Evolutionary conservation across 192 early-diverging fungal species (phyloP).

Genomic region (Coemansia sp.): DNA sequence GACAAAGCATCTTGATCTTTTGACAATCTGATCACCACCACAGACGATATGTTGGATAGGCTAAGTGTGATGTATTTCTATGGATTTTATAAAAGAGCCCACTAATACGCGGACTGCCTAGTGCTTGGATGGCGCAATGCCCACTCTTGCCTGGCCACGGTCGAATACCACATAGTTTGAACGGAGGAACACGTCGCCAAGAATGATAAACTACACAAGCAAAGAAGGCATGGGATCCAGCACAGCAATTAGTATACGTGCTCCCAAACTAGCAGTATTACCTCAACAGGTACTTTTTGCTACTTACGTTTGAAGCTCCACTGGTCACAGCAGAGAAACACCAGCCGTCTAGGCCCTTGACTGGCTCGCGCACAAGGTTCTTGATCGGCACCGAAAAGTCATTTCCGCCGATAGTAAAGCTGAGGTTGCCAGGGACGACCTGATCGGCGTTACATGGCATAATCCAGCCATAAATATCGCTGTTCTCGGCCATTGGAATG

Average conservation of each 20-base stretch:
- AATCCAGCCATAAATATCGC: constrained; percentile 53
- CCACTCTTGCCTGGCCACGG: constrained; percentile 57
- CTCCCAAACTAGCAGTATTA: background rate
- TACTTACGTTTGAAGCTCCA: constrained; percentile 47
- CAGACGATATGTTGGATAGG: background rate
- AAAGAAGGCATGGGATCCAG: background rate
- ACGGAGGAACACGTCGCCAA: constrained; percentile 68
- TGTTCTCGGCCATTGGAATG: constrained; percentile 48
- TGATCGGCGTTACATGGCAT: constrained; percentile 52
- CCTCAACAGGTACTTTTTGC: background rate
- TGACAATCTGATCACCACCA: background rate
- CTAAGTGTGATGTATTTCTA: background rate
- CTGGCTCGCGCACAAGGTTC: constrained; percentile 49
- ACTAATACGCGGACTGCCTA: background rate
- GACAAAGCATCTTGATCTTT: background rate
- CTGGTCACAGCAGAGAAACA: constrained; percentile 55
- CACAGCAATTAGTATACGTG: background rate
- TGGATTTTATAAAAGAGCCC: background rate
- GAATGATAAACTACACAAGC: constrained; percentile 54
- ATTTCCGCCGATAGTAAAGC: constrained; percentile 42
- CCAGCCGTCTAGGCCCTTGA: constrained; percentile 50
- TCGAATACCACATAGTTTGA: constrained; percentile 68
- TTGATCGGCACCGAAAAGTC: constrained; percentile 48
- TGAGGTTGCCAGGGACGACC: constrained; percentile 46
- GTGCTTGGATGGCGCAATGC: constrained; percentile 59